Percentiles rank a stretch among this genome's conserved stretches.
These are phyloP conservation scores for Fusarium camptoceras DNA, from an alignment of 2,329 filamentous ascomycete species.

Conservation along the genomic window DNA sequence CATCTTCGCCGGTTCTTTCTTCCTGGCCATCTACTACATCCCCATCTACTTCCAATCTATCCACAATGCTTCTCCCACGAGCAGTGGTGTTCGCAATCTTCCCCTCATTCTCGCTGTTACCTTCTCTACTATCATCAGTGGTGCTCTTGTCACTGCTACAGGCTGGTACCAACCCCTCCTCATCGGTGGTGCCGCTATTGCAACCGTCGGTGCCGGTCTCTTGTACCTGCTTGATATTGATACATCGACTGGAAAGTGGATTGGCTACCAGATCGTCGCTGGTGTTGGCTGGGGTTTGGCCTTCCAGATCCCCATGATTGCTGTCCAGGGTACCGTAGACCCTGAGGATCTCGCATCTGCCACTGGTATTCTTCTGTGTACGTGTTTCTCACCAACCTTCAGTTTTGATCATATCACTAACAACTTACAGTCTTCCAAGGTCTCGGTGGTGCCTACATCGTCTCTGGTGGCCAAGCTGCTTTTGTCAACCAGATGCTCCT, in stretches of 20 bases:
- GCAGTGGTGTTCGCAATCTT: constrained; percentile 59
- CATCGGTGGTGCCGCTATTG: constrained; percentile 57
- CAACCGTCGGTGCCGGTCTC: constrained; percentile 58
- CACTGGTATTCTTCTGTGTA: constrained; percentile 61
- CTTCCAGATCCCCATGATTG: constrained; percentile 64
- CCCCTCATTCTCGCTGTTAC: constrained; percentile 60
- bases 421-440: constrained; percentile 57
- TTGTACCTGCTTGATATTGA: constrained; percentile 56
- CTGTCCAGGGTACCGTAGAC: constrained; percentile 56
- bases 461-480: constrained; percentile 61
- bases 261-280: constrained; percentile 64
- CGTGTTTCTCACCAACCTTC: constrained; percentile 25
- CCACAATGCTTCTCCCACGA: constrained; percentile 54
- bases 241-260: constrained; percentile 59
- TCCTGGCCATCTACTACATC: constrained; percentile 60
- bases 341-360: constrained; percentile 59
- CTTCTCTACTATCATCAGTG: constrained; percentile 55
- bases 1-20: constrained; percentile 58
- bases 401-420: constrained; percentile 25
- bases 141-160: constrained; percentile 53
- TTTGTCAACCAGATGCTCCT: constrained; percentile 60
- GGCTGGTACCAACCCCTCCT: constrained; percentile 60
- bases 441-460: constrained; percentile 63
- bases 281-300: constrained; percentile 61
- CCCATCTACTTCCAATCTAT: constrained; percentile 62